Base-by-base conservation (phyloP, 192 early-diverging fungal genomes). In the Coemansia sp. region DNA sequence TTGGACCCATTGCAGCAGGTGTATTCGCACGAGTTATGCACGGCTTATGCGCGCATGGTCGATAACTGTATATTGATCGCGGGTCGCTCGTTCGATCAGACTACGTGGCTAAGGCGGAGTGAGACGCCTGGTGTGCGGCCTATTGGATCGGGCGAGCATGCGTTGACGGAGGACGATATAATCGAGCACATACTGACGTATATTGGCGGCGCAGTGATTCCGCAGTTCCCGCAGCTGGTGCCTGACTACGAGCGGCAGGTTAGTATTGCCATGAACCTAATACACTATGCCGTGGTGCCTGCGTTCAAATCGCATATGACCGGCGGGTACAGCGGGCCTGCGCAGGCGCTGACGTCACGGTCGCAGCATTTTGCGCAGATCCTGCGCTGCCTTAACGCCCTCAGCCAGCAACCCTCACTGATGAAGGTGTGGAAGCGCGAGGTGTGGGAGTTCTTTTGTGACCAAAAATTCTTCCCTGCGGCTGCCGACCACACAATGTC, bases 271-370 rank as follows among this genome's bases (percentile, higher is more conserved):
- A 85, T 84, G 14, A 94, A 93, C 67, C 35, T 95, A n/a, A 87
- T 94, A 72, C 93, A 96, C 68, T 94, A 95, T 80, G 86, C 92
- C 28, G 85, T 95, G 28, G 86, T 77, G 0, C 92, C 93, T 26
- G 74, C 79, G 13, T 67, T 96, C 7, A 90, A 89, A 66, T 86
- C 86, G 23, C 84, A 86, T 8, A 78, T 84, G 70, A 78, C 81
- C 0, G 81, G 81, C 35, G 81, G 81, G 2, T 78, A 70, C 57
- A 78, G 76, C 59, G 81, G 73, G 1, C 73, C 81, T 23, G 66
- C 76, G 0, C 72, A 73, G 10, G 65, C 76, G 2, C 14, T 63
- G 37, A 70, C 73, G 0, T 75, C 81, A 2, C 39, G 66, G 55
- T 75, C 81, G 17, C 67, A 68, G 60, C 76, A 78, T 32, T 84